These are phyloP conservation scores for Puccinia triticina DNA, from an alignment of 1,284 basidiomycete genomes.

Conservation along the genomic window DNA sequence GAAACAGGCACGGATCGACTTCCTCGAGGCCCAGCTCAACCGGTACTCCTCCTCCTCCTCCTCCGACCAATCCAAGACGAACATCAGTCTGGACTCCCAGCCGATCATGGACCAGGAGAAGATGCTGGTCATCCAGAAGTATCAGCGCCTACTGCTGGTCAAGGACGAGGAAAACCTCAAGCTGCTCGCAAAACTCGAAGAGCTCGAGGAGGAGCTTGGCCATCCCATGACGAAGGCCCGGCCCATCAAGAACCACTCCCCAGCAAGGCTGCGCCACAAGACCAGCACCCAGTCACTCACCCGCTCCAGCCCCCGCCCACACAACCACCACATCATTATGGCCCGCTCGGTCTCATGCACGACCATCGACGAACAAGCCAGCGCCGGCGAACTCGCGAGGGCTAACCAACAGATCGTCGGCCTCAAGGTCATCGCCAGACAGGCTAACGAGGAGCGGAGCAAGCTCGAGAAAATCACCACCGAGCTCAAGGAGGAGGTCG, in stretches of 20 bases:
- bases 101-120: conserved; percentile 26
- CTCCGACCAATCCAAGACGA: conserved; percentile 10
- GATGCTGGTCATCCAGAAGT: conserved; percentile 3
- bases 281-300: not conserved
- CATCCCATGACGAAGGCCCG: not conserved
- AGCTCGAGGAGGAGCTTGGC: not conserved
- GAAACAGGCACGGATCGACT: not conserved
- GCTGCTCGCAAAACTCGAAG: not conserved
- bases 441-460: conserved; percentile 17
- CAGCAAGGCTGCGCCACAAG: not conserved
- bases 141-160: conserved; percentile 7
- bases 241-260: not conserved
- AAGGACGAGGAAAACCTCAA: conserved; percentile 27
- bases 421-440: conserved; percentile 11
- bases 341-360: not conserved
- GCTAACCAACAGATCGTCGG: conserved; percentile 32
- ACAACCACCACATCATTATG: not conserved
- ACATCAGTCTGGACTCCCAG: not conserved
- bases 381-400: not conserved
- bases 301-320: not conserved
- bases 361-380: not conserved
- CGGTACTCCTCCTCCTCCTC: not conserved
- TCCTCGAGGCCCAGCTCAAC: conserved; percentile 11
- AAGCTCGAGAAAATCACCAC: conserved; percentile 14
- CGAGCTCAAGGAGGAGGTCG: conserved; percentile 24